These are phyloP conservation scores for Pseudopithomyces maydicus DNA, from an alignment of 2,329 filamentous ascomycete genomes.

Conservation along the genomic window DNA sequence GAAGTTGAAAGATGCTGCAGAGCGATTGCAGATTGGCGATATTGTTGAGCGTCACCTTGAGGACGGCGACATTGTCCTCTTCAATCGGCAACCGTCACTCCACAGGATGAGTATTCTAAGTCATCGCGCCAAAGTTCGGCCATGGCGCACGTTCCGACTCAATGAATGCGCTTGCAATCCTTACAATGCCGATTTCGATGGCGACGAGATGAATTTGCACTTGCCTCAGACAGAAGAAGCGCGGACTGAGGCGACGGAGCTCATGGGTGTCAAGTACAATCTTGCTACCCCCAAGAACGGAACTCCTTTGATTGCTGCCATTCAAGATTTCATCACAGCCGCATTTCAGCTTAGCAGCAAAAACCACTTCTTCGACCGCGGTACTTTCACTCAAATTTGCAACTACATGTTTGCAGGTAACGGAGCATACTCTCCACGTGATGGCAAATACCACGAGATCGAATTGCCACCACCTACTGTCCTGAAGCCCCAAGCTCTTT, in stretches of 20 bases:
- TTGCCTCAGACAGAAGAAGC: constrained; percentile 98
- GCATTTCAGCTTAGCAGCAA: constrained; percentile 91
- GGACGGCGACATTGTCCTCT: constrained; percentile 93
- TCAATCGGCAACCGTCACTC: constrained; percentile 96
- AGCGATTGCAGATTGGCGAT: constrained; percentile 79
- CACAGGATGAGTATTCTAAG: constrained; percentile 99
- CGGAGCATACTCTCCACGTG: constrained; percentile 52
- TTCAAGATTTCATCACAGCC: constrained; percentile 98
- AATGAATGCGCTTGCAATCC: constrained; percentile 98
- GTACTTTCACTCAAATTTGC: constrained; percentile 86
- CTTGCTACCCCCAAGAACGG: constrained; percentile 95
- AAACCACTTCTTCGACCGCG: constrained; percentile 88
- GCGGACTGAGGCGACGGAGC: constrained; percentile 87
- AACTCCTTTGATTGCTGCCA: constrained; percentile 97
- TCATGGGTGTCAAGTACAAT: constrained; percentile 99
- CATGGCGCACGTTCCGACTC: constrained; percentile 92
- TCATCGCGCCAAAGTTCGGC: constrained; percentile 89
- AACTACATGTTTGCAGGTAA: constrained; percentile 90
- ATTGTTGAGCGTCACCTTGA: constrained; percentile 93
- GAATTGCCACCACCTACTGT: constrained; percentile 88
- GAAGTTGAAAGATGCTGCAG: constrained; percentile 72
- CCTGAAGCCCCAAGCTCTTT: constrained; percentile 81
- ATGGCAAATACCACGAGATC: constrained; percentile 62
- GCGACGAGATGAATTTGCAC: constrained; percentile 98
- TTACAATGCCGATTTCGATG: constrained; percentile 99